phyloP scores from a whole-genome alignment of 148 eudicot genomes.

The Rhododendron kiyosumense region DNA sequence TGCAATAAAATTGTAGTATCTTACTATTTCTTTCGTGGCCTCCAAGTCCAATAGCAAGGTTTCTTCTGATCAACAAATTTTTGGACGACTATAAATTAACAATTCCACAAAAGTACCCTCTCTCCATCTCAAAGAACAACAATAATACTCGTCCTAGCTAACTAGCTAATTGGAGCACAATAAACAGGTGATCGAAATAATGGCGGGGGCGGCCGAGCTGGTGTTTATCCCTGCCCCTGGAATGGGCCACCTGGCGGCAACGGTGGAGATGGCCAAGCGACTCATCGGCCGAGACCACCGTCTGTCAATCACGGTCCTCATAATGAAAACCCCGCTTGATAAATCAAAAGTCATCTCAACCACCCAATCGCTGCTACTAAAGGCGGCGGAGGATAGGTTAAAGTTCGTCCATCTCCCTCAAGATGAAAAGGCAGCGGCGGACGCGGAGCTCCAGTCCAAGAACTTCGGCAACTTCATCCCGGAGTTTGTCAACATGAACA shows the following conservation, averaged over 20 bases:
- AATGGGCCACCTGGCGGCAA: conserved; percentile 22
- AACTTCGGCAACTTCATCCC: background rate
- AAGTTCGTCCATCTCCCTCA: conserved; percentile 7
- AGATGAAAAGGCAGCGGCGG: background rate
- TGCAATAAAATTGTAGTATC: too few species aligned
- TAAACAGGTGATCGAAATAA: too few species aligned
- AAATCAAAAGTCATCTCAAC: background rate
- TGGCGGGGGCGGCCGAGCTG: conserved; percentile 7
- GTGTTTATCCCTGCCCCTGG: conserved; percentile 14
- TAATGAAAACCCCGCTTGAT: conserved; percentile 11
- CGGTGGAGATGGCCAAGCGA: conserved; percentile 27
- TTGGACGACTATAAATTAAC: too few species aligned
- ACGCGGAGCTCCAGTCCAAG: background rate
- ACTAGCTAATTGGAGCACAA: too few species aligned
- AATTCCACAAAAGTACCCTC: background rate
- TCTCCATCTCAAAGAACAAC: background rate
- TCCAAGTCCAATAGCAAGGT: too few species aligned
- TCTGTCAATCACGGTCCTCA: conserved; percentile 22
- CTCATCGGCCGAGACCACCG: conserved; percentile 12
- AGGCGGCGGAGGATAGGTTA: background rate
- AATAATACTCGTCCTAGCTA: background rate
- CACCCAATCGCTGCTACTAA: background rate
- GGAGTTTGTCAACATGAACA: conserved; percentile 2
- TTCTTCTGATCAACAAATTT: background rate
- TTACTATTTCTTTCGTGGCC: too few species aligned